Evolutionary conservation across 768 basidiomycete genomes (phyloP), one percentile per base, ranked within the genome.

Genomic region (Serendipita indica): DNA sequence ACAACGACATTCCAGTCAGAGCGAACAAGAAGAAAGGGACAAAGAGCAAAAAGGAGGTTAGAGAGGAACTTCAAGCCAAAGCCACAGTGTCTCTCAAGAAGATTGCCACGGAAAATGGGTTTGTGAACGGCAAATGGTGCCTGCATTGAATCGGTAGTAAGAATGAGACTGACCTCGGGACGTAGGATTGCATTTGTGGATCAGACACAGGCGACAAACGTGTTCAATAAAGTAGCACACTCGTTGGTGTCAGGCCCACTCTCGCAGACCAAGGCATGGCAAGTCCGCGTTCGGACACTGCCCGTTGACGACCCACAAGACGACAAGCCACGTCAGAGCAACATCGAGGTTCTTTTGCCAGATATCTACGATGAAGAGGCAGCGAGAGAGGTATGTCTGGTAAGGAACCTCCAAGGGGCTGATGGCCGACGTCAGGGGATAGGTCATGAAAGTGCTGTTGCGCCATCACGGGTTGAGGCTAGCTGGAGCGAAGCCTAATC

Each of bases 11-110:
- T 32, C 85, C 86, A 3, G 58, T 75, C 3, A 80, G 83, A 3
- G 75, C 80, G 3, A 86, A 72, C 65, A 87, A 86, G 69, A 86
- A 84, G 67, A 79, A 80, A 20, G 84, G 84, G 3, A 73, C 74
- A 0, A 82, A 77, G 69, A 83, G 83, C 64, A 88, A 87, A 68
- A 87, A 85, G 66, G 83, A 87, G 67, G 68, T 83, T 4, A 77
- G 83, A 39, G 85, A 87, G 67, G 71, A 81, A 70, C 73, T 72
- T 3, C 85, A 86, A 71, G 69, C 72, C 2, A 77, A 81, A 59
- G 79, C 83, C 10, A 68, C 77, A 2, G 73, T 76, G 30, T 77
- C 77, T 61, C 71, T 87, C 14, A 80, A 79, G 62, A 75, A 77
- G 2, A 80, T 85, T 37, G 75, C 83, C n/a, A 63, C 72, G 22